These are phyloP conservation scores for Oryza meyeriana DNA, from an alignment of 176 grass and related monocot genomes.

Conservation along the genomic window DNA sequence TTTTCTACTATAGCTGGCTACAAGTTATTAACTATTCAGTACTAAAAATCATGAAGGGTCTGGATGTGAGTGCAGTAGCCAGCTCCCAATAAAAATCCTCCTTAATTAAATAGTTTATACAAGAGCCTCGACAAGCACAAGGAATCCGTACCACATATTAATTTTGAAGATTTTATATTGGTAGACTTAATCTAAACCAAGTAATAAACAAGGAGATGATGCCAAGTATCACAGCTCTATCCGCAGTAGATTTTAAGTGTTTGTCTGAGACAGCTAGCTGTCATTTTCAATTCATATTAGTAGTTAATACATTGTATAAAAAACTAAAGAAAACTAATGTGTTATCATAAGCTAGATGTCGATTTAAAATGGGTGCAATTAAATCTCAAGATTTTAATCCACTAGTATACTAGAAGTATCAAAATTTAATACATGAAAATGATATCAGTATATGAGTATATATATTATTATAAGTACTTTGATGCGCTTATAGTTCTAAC, in stretches of 20 bases:
- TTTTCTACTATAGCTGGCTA: neutral
- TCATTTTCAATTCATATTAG: neutral
- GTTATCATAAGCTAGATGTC: too few relatives aligned
- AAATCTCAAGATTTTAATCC: neutral
- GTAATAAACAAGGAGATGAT: neutral
- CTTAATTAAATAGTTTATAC: neutral
- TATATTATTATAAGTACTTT: too few relatives aligned
- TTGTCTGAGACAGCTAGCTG: neutral
- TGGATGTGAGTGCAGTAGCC: neutral
- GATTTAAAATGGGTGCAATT: too few relatives aligned
- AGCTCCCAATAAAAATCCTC: neutral
- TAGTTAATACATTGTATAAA: neutral
- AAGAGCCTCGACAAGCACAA: neutral
- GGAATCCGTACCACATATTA: neutral
- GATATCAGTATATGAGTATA: neutral
- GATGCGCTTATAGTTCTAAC: neutral
- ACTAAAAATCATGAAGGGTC: neutral
- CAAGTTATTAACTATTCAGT: neutral
- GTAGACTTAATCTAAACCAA: neutral
- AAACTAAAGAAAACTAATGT: neutral
- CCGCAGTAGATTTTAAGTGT: neutral
- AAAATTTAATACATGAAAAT: neutral
- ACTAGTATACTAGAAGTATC: neutral
- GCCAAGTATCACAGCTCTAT: neutral
- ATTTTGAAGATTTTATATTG: neutral